Evolutionary conservation across 2,329 filamentous ascomycete genomes (phyloP).

Genomic region (Botryosphaeria dothidea): DNA sequence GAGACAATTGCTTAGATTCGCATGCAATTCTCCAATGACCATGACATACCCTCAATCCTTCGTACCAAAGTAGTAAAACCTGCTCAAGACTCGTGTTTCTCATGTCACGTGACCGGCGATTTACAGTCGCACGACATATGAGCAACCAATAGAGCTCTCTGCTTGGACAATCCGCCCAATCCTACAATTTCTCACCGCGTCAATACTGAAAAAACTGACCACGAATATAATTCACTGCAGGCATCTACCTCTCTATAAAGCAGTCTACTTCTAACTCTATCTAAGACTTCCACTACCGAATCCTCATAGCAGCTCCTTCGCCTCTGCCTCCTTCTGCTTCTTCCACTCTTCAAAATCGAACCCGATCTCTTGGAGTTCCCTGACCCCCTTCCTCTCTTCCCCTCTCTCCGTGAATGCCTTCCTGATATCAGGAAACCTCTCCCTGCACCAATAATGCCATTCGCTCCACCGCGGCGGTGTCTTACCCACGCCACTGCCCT

Average conservation of each 20-base stretch:
- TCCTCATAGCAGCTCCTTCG: slow-evolving; percentile 20
- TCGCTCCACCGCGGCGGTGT: slow-evolving; percentile 70
- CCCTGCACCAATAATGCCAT: slow-evolving; percentile 71
- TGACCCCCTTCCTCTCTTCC: slow-evolving; percentile 57
- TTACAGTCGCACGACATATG: too few relatives aligned
- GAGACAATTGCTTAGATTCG: too few relatives aligned
- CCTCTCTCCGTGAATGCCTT: slow-evolving; percentile 69
- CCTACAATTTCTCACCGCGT: too few relatives aligned
- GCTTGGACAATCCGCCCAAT: too few relatives aligned
- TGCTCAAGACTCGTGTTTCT: too few relatives aligned
- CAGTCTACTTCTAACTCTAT: background rate
- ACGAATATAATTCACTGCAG: too few relatives aligned
- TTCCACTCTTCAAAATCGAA: slow-evolving; percentile 37
- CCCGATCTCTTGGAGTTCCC: slow-evolving; percentile 67
- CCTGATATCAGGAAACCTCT: slow-evolving; percentile 68
- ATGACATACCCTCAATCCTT: too few relatives aligned
- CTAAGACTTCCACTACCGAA: background rate
- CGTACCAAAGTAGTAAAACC: too few relatives aligned
- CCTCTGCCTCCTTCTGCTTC: slow-evolving; percentile 23
- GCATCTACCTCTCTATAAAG: background rate
- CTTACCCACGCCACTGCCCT: slow-evolving; percentile 58
- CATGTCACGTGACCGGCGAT: too few relatives aligned
- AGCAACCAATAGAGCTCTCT: too few relatives aligned
- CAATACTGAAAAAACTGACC: too few relatives aligned
- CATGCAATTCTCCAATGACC: too few relatives aligned